A percentile compares a stretch with the other conserved stretches of the same genome.
These are phyloP conservation scores for Chrysanthemum lavandulifolium DNA, from an alignment of 129 eudicot species.

Conservation along the genomic window DNA sequence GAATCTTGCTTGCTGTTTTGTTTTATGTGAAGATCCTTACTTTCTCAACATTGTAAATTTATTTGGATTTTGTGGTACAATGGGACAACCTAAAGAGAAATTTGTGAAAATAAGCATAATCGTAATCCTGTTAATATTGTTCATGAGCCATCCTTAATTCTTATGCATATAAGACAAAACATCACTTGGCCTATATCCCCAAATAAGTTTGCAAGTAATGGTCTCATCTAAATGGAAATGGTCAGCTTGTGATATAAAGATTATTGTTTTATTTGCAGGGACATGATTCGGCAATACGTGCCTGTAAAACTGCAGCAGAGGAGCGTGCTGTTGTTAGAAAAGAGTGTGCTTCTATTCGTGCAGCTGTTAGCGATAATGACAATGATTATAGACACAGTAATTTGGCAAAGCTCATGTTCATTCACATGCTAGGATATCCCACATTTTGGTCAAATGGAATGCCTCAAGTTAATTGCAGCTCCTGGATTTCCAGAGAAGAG, in stretches of 20 bases:
- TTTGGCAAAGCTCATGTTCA: constrained; percentile 99
- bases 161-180: too few relatives aligned
- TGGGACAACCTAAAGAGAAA: too few relatives aligned
- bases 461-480: constrained; percentile 92
- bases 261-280: constrained; percentile 50
- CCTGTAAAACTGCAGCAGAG: constrained; percentile 99
- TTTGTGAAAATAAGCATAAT: background rate
- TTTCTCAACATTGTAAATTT: constrained; percentile 1
- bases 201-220: constrained; percentile 78
- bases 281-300: constrained; percentile 99
- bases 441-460: constrained; percentile 99
- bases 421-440: constrained; percentile 99
- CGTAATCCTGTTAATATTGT: background rate
- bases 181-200: too few relatives aligned
- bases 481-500: constrained; percentile 99
- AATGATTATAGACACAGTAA: constrained; percentile 90
- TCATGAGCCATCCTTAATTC: constrained; percentile 73
- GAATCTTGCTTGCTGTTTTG: constrained; percentile 8
- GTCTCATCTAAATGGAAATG: too few relatives aligned
- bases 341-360: constrained; percentile 97
- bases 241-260: too few relatives aligned
- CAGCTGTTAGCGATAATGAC: constrained; percentile 93
- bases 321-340: constrained; percentile 96
- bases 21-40: background rate
- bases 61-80: too few relatives aligned